phyloP scores from a whole-genome alignment of 495 filamentous ascomycete genomes.

The Oleoguttula mirabilis region DNA sequence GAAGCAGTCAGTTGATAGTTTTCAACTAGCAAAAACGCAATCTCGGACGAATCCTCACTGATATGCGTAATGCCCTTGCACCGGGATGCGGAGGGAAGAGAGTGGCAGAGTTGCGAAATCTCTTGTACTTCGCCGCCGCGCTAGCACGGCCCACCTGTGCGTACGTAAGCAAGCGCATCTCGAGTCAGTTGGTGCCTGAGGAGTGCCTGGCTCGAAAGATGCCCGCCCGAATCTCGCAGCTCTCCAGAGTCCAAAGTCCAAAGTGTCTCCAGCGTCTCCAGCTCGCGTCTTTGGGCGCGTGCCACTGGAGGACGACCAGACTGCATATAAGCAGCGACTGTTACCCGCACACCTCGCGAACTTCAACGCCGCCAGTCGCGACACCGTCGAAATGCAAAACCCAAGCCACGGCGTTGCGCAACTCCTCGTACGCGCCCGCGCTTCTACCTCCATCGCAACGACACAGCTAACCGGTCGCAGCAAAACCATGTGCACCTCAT shows the following conservation, averaged over 20 bases:
- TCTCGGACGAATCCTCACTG: constrained; percentile 46
- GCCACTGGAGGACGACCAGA: background rate
- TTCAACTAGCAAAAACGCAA: constrained; percentile 46
- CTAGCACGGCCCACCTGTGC: too few relatives aligned
- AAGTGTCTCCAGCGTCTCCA: background rate
- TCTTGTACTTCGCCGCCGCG: too few relatives aligned
- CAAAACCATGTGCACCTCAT: constrained; percentile 65
- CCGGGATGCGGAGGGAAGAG: constrained; percentile 4
- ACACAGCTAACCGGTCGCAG: constrained; percentile 9
- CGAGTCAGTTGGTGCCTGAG: background rate
- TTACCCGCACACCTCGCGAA: background rate
- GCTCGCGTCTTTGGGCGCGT: background rate
- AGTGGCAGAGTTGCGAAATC: background rate
- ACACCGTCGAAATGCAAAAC: constrained; percentile 16
- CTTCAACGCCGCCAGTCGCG: background rate
- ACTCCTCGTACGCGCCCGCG: constrained; percentile 10
- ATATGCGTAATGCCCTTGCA: constrained; percentile 42
- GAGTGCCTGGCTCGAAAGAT: background rate
- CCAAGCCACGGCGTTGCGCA: constrained; percentile 17
- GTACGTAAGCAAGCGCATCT: constrained; percentile 13
- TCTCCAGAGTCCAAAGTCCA: background rate
- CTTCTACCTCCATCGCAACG: background rate
- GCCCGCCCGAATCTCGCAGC: constrained; percentile 3
- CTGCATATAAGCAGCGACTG: background rate
- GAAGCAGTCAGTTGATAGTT: constrained; percentile 21